Evolutionary conservation across 2,329 filamentous ascomycete genomes (phyloP).

Genomic region (Colletotrichum sp.): DNA sequence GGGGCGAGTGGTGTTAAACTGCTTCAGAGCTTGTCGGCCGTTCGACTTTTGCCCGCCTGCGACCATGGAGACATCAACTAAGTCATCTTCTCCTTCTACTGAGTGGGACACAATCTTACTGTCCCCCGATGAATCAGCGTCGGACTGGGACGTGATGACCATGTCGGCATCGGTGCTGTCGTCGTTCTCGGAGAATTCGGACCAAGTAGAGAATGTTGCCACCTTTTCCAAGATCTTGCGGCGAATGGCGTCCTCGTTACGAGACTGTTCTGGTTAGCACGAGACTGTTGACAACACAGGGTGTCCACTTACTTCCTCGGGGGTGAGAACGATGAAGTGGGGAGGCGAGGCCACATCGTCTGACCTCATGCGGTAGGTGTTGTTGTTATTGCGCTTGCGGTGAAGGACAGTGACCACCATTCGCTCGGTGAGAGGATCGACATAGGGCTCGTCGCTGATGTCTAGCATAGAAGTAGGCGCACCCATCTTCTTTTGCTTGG

Average conservation of each 20-base stretch:
- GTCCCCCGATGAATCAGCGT: constrained; percentile 71
- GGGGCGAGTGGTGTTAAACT: constrained; percentile 55
- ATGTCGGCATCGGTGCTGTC: constrained; percentile 71
- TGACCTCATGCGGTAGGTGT: not conserved
- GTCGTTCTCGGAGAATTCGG: constrained; percentile 50
- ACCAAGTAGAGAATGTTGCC: constrained; percentile 75
- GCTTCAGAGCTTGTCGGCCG: constrained; percentile 36
- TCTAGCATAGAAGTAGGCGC: constrained; percentile 54
- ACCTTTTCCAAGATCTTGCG: constrained; percentile 81
- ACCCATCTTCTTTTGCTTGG: constrained; percentile 48
- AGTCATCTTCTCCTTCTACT: constrained; percentile 85
- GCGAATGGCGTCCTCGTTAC: constrained; percentile 71
- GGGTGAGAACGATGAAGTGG: constrained; percentile 77
- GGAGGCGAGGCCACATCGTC: constrained; percentile 48
- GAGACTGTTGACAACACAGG: constrained; percentile 25
- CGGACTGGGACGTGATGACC: constrained; percentile 67
- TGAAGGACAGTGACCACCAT: constrained; percentile 77
- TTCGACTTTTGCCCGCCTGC: constrained; percentile 51
- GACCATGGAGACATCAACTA: constrained; percentile 89
- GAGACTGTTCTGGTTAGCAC: constrained; percentile 39
- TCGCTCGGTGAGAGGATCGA: constrained; percentile 64
- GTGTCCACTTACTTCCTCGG: constrained; percentile 65
- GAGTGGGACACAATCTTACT: constrained; percentile 77
- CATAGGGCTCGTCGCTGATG: constrained; percentile 41
- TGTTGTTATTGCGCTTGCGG: constrained; percentile 36